Percentiles rank a stretch among this genome's conserved stretches.
phyloP scores from a whole-genome alignment of 805 yeast species.

The Zygosaccharomyces siamensis region DNA sequence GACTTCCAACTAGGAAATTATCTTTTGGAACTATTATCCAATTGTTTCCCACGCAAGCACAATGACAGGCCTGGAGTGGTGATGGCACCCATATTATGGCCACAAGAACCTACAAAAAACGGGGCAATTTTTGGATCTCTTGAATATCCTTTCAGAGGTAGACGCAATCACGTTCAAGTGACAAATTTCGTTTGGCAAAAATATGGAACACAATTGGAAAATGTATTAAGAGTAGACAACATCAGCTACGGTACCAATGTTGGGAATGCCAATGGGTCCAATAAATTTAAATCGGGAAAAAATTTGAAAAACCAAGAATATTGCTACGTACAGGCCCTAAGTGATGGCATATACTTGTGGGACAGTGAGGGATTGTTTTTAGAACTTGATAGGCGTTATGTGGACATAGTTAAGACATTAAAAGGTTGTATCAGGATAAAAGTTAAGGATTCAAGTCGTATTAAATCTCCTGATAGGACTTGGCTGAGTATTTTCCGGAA shows the following conservation, averaged over 20 bases:
- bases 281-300: conserved; percentile 1
- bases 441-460: conserved; percentile 3
- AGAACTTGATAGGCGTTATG: conserved; percentile 14
- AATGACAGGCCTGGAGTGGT: conserved; percentile 11
- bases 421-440: conserved; percentile 14
- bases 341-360: conserved; percentile 19
- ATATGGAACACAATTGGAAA: conserved; percentile 8
- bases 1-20: conserved; percentile 23
- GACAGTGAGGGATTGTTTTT: conserved; percentile 14
- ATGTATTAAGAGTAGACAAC: conserved; percentile 1
- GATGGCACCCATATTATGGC: conserved; percentile 20
- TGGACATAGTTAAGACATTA: conserved; percentile 10
- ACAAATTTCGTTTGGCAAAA: conserved; percentile 13
- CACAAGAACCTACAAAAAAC: conserved; percentile 9
- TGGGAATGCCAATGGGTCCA: conserved; percentile 1
- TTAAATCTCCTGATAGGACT: conserved; percentile 3
- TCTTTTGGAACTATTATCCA: conserved; percentile 17
- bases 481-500: conserved; percentile 8
- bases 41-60: conserved; percentile 19
- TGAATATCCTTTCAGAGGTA: conserved; percentile 17
- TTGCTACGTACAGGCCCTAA: conserved; percentile 15
- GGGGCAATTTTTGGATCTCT: conserved; percentile 15
- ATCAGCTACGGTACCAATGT: conserved; percentile 8
- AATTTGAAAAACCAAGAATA: neutral
- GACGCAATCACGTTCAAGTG: conserved; percentile 14